Evolutionary conservation across 495 filamentous ascomycete genomes (phyloP).

Genomic region (Talaromyces nanjingensis): DNA sequence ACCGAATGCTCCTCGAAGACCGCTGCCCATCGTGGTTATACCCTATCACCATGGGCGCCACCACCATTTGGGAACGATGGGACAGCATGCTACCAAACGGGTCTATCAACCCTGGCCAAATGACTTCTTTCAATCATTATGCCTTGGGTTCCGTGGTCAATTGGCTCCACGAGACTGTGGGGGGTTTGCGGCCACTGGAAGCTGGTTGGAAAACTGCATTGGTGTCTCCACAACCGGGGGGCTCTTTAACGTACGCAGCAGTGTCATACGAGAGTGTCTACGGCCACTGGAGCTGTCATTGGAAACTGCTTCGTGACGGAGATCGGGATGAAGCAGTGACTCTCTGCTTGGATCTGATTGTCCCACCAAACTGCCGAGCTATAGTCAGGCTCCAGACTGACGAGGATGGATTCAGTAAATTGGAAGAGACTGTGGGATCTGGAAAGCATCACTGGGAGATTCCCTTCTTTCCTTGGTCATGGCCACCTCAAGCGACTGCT

Average conservation of each 20-base stretch:
- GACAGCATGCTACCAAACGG: constrained; percentile 47
- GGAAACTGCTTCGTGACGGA: constrained; percentile 11
- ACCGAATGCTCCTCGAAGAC: constrained; percentile 36
- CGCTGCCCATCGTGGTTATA: constrained; percentile 45
- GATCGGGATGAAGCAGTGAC: constrained; percentile 7
- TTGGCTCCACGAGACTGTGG: constrained; percentile 25
- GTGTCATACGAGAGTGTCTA: constrained; percentile 22
- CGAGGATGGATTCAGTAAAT: too few species aligned
- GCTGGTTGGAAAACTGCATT: constrained; percentile 21
- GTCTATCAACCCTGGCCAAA: constrained; percentile 43
- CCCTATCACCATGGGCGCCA: constrained; percentile 44
- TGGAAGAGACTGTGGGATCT: not conserved
- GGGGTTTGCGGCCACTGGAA: constrained; percentile 18
- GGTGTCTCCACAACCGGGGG: constrained; percentile 23
- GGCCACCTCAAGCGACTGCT: not conserved
- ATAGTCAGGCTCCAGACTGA: not conserved
- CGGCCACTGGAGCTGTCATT: constrained; percentile 20
- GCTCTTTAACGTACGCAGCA: constrained; percentile 16
- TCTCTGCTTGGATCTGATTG: constrained; percentile 16
- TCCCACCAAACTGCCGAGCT: constrained; percentile 22
- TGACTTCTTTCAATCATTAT: constrained; percentile 53
- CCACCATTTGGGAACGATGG: constrained; percentile 54
- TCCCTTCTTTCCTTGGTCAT: not conserved
- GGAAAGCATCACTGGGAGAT: constrained; percentile 1
- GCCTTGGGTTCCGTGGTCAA: constrained; percentile 35